Base-by-base conservation (phyloP, 345 rosid genomes). In the Clarkia xantiana region DNA sequence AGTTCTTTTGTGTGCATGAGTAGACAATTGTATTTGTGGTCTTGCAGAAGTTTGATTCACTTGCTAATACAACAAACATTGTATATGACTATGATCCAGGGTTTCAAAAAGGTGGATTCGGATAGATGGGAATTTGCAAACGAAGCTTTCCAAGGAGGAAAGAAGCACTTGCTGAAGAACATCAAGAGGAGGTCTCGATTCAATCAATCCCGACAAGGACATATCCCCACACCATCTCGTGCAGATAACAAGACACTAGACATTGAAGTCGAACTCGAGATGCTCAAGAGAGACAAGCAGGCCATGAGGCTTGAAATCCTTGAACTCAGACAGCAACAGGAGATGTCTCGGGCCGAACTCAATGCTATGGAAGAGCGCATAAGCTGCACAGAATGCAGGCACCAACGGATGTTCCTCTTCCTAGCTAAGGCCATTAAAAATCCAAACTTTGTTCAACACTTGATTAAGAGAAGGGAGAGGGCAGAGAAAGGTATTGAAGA, bases 121-220 rank as follows among this genome's bases (percentile, higher is more conserved):
- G 82, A 82, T 38, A 59, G 74, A 60, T 78, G 91, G 86, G 85
- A 82, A 51, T 82, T 78, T 22, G 81, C 81, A 12, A 74, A 76
- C 53, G 79, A 74, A 18, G 71, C 64, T 47, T 78, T 82, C 68
- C 81, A 40, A 44, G 66, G 71, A 44, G 86, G 83, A 55, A 68
- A 76, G 63, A 74, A 57, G 58, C 76, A 76, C 63, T 67, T 82
- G 69, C 74, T 82, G 20, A 82, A 70, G 64, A 70, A 44, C 56
- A 78, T 78, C 16, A 74, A 65, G 70, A 71, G 90, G 42, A 74
- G 76, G 58, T 63, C 70, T 52, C 68, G 80, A 59, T 51, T 56
- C 44, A 69, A 57, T 60, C 63, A 59, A 61, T 10, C 67, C 41
- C 9, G 66, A 49, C 18, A 47, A 18, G 23, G 16, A 14, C 18